Evolutionary conservation across 352 stramenopile genomes (phyloP).

Genomic region (Peronospora destructor): DNA sequence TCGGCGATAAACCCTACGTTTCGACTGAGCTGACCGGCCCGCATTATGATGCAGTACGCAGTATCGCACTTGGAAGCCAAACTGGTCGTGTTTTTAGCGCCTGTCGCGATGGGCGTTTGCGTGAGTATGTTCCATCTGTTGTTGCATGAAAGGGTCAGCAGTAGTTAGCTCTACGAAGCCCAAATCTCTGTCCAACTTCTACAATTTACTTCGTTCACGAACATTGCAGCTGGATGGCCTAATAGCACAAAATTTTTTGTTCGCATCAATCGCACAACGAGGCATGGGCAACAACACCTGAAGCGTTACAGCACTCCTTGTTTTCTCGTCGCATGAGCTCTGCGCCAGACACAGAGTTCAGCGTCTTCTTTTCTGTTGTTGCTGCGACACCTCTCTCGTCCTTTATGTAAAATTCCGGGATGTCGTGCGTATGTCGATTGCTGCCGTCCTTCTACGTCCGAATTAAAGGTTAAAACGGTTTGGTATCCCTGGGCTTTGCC

Average conservation of each 20-base stretch:
- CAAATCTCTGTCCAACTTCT: too few species aligned
- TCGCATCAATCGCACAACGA: too few species aligned
- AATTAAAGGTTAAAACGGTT: slow-evolving; percentile 27
- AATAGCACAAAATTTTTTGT: too few species aligned
- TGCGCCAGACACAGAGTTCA: slow-evolving; percentile 22
- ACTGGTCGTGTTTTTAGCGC: slow-evolving; percentile 48
- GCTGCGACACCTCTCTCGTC: slow-evolving; percentile 18
- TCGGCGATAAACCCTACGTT: slow-evolving; percentile 18
- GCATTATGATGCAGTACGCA: slow-evolving; percentile 59
- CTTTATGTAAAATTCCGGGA: slow-evolving; percentile 14
- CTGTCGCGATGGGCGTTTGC: slow-evolving; percentile 56
- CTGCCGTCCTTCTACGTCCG: too few species aligned
- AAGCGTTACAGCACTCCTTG: slow-evolving; percentile 41
- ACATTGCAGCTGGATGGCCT: not conserved
- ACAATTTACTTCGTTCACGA: too few species aligned
- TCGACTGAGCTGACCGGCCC: slow-evolving; percentile 52
- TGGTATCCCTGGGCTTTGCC: slow-evolving; percentile 28
- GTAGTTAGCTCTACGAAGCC: not conserved
- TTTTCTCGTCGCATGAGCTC: slow-evolving; percentile 53
- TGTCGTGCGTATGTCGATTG: too few species aligned
- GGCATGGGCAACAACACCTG: too few species aligned
- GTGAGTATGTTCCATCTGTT: slow-evolving; percentile 51
- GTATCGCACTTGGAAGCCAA: slow-evolving; percentile 27
- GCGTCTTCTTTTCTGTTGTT: slow-evolving; percentile 18
- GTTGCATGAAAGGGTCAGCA: slow-evolving; percentile 8